These are phyloP conservation scores for Grosmannia huntii DNA, from an alignment of 2,329 filamentous ascomycete species.

Conservation along the genomic window DNA sequence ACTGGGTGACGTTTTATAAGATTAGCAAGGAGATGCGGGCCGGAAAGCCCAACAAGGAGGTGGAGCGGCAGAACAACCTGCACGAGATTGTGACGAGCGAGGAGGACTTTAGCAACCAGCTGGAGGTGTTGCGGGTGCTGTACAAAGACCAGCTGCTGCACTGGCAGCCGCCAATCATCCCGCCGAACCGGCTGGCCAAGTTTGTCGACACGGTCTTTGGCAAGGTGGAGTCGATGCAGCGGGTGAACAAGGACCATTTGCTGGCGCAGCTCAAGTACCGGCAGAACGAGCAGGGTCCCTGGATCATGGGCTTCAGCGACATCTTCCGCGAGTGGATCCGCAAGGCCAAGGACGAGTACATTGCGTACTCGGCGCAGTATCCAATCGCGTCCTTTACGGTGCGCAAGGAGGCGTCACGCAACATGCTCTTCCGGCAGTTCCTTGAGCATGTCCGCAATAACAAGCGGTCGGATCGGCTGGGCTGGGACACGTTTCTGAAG, in stretches of 20 bases:
- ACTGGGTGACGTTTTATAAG: slow-evolving; percentile 85
- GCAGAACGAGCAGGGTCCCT: slow-evolving; percentile 92
- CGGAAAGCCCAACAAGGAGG: slow-evolving; percentile 65
- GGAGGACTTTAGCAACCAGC: slow-evolving; percentile 77
- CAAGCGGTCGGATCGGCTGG: slow-evolving; percentile 67
- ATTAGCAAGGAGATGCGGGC: slow-evolving; percentile 67
- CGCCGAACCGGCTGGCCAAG: slow-evolving; percentile 60
- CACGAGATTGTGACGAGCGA: slow-evolving; percentile 94
- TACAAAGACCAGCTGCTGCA: slow-evolving; percentile 70
- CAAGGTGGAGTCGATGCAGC: slow-evolving; percentile 75
- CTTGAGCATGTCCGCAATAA: slow-evolving; percentile 69
- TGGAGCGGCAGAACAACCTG: slow-evolving; percentile 84
- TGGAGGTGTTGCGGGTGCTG: slow-evolving; percentile 72
- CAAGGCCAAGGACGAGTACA: slow-evolving; percentile 77
- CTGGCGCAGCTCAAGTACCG: slow-evolving; percentile 91
- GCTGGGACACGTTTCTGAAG: slow-evolving; percentile 92
- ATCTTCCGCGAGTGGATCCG: slow-evolving; percentile 98
- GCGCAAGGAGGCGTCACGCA: slow-evolving; percentile 71
- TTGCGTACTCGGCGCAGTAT: slow-evolving; percentile 83
- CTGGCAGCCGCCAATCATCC: slow-evolving; percentile 68
- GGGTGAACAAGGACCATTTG: slow-evolving; percentile 85
- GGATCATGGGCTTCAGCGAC: slow-evolving; percentile 87
- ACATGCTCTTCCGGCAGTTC: slow-evolving; percentile 77
- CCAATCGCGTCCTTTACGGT: slow-evolving; percentile 74
- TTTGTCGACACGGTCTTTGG: slow-evolving; percentile 85